These are phyloP conservation scores for Phytophthora tubulina DNA, from an alignment of 352 stramenopile genomes.

Conservation along the genomic window DNA sequence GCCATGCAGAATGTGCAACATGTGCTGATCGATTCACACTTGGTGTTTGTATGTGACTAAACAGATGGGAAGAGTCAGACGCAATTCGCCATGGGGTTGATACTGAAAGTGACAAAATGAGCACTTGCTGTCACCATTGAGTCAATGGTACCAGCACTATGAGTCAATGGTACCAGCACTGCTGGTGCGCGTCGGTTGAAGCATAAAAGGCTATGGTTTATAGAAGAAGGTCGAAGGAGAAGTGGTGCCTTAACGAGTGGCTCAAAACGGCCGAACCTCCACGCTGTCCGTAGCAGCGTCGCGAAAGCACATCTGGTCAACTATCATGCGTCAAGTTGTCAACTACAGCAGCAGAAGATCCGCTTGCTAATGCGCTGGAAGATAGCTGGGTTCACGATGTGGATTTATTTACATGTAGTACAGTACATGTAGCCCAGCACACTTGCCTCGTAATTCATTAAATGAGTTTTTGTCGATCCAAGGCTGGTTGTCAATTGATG, in stretches of 20 bases:
- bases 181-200: too few species aligned
- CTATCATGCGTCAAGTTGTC: slow-evolving; percentile 11
- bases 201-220: not conserved
- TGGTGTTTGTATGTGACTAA: slow-evolving; percentile 1
- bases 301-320: slow-evolving; percentile 12
- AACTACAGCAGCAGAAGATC: slow-evolving; percentile 11
- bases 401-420: too few species aligned
- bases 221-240: not conserved
- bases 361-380: not conserved
- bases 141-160: not conserved
- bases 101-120: not conserved
- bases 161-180: too few species aligned
- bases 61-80: slow-evolving; percentile 20
- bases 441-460: too few species aligned
- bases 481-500: too few species aligned
- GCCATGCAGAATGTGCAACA: slow-evolving; percentile 24
- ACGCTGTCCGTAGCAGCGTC: slow-evolving; percentile 9
- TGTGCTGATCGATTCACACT: slow-evolving; percentile 2
- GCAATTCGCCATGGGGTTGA: not conserved
- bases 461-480: too few species aligned
- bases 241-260: not conserved
- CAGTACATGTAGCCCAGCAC: too few species aligned
- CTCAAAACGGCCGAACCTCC: not conserved
- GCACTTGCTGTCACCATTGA: not conserved
- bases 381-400: too few species aligned